Evolutionary conservation across 345 rosid genomes (phyloP), one percentile per base, ranked within the genome.

Genomic region (Schrenkiella parvula): DNA sequence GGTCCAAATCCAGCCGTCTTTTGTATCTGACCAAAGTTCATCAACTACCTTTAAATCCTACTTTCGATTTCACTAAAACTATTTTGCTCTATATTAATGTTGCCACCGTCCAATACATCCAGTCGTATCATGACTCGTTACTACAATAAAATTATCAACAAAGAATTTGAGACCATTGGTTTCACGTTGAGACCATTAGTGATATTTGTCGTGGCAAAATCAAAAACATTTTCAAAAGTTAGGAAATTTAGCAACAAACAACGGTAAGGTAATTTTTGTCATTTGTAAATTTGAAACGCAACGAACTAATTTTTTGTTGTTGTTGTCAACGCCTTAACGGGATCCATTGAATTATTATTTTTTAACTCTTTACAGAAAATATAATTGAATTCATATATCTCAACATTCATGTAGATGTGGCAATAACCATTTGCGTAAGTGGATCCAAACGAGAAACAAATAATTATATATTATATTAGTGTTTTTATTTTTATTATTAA

Each of bases 1-100:
- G 62, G 68, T 59, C 73, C 73, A 67, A 31, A 50, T 59, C 42
- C 48, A 41, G 78, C 78, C 78, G 73, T 67, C 10, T 74, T 74
- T 66, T 66, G 29, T 1, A 74, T 66, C 46, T 66, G 68, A 74
- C 60, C 61, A 68, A 65, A 47, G 29, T 21, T 47, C 44, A 74
- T 22, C 31, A 41, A 32, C 60, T 41, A 74, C 29, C 44, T 46
- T 57, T 52, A 46, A 64, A 65, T 64, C 32, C 50, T 48, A 66
- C 52, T 37, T 57, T 57, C 37, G 10, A 28, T 66, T 48, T 51
- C 60, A 58, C 35, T 28, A 47, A 14, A 56, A 73, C 34, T 48
- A 28, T 46, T 32, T 29, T 44, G 31, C 17, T 64, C 18, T 64
- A 44, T 10, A 55, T 47, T 47, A 56, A 38, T 37, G 35, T 57